Percentiles rank a stretch among this genome's conserved stretches.
phyloP scores from a whole-genome alignment of 805 yeast species.

The Metschnikowia shivogae region DNA sequence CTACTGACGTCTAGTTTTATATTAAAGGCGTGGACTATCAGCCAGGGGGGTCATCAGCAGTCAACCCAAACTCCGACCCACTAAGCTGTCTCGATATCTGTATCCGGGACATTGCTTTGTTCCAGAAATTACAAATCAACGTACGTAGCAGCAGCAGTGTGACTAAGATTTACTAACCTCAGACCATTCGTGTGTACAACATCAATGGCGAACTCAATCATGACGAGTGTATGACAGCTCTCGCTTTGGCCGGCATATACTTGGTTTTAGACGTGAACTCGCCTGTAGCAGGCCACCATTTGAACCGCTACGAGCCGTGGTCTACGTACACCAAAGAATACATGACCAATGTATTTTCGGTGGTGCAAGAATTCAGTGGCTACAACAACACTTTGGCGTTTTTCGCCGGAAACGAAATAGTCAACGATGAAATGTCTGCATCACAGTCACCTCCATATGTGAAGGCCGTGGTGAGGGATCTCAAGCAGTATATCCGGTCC shows the following conservation, averaged over 20 bases:
- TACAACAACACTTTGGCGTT: constrained; percentile 88
- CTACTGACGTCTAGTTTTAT: constrained; percentile 47
- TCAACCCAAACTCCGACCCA: constrained; percentile 58
- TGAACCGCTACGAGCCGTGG: constrained; percentile 94
- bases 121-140: constrained; percentile 82
- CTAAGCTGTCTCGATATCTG: constrained; percentile 68
- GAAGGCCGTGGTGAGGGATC: constrained; percentile 75
- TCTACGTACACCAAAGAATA: constrained; percentile 70
- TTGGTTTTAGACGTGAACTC: constrained; percentile 88
- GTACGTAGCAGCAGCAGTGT: constrained; percentile 23
- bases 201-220: constrained; percentile 79
- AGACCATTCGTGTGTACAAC: constrained; percentile 82
- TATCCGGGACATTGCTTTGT: constrained; percentile 74
- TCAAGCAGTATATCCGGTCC: constrained; percentile 62
- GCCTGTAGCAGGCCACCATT: constrained; percentile 70
- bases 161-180: constrained; percentile 13
- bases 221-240: constrained; percentile 84
- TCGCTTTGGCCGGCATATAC: constrained; percentile 92
- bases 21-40: constrained; percentile 91
- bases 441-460: constrained; percentile 66
- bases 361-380: constrained; percentile 73
- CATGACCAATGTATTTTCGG: constrained; percentile 69
- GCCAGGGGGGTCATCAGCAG: constrained; percentile 90
- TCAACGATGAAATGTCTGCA: constrained; percentile 76
- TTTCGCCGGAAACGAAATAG: constrained; percentile 88